Base-by-base conservation (phyloP, 2,329 filamentous ascomycete genomes). In the Calycina herbarum region DNA sequence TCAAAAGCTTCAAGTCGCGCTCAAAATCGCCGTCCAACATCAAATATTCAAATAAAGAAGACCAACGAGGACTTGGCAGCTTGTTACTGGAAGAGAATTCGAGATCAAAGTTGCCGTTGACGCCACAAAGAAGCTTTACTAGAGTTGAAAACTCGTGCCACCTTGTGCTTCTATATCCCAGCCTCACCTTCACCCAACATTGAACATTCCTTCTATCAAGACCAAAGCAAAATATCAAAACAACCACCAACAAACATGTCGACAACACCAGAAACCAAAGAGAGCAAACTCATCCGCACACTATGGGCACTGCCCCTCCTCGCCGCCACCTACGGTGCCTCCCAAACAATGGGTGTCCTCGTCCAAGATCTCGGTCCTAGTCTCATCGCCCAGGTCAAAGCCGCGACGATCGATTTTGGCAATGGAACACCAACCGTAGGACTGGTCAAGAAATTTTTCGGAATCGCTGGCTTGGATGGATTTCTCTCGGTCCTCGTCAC, bases 301-400 rank as follows among this genome's bases (percentile, higher is more conserved):
- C 29, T 74, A 31, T 71, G 67, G 63, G 71, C 72, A n/a, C 57
- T 74, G 17, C 71, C 72, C 0, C 59, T 74, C 54, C 51, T 72
- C 20, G 38, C 63, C 13, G 45, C 65, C 1, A 62, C 63, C 27
- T 70, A 68, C 58, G 67, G 40, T 8, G 64, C 65, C 29, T 69
- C 68, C 6, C 45, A 64, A 35, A 72, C 70, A 10, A 67, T 63
- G 61, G 61, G 61, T 27, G 54, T 31, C 7, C 33, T 63, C 24
- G 38, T 63, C 15, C 20, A 27, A 20, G 5, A 45, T 15, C 51
- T 63, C 15, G 24, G 24, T 10, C 61, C 61, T n/a, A 48, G n/a
- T 35, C 56, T 63, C 17, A 17, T 63, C 35, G 24, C 13, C 20
- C 20, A 33, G 3, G 56, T 63, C 1, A 63, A 59, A 31, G 29